Evolutionary conservation across 805 yeast genomes (phyloP), one percentile per base, ranked within the genome.

Genomic region (Candida mattraensis): DNA sequence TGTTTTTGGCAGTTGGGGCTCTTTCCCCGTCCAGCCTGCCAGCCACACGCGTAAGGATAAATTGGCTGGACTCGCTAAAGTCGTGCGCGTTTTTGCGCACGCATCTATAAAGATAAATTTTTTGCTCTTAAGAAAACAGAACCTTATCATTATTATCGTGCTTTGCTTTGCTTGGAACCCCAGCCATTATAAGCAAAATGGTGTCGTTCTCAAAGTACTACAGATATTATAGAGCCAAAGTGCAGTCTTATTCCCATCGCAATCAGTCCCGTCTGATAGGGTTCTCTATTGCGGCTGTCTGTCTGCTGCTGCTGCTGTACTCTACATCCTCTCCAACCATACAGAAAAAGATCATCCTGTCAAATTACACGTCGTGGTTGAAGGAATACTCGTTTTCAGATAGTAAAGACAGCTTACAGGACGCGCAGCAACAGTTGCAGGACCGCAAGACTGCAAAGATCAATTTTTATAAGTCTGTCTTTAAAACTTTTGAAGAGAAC

Each of bases 331-430:
- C 53, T 3, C 13, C 46, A 3, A 31, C 24, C n/a, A 21, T 38
- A 12, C 43, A 47, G 18, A 46, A 40, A 22, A 45, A 42, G 25
- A 47, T 43, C 16, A 43, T 44, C 16, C 35, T 47, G 14, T 52
- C 57, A n/a, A 40, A 42, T 26, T 53, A 53, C 33, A 46, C 56
- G n/a, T 17, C 45, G 9, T 53, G 56, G 56, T 24, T 49, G 11
- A 44, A 44, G 18, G 42, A 49, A 11, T 18, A 24, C n/a, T 28
- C 37, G 10, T 26, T 22, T 16, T 11, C 16, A 14, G 5, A 20
- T 8, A 19, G 30, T 19, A 22, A 26, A 14, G 14, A 24, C 13
- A 19, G 18, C 8, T 27, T 12, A 7, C 17, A 11, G 21, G 44
- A 42, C 20, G 42, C 46, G 1, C 34, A 30, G 18, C 39, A 38